Evolutionary conservation across 768 basidiomycete genomes (phyloP), one percentile per base, ranked within the genome.

Genomic region (Agrocybe pediades): DNA sequence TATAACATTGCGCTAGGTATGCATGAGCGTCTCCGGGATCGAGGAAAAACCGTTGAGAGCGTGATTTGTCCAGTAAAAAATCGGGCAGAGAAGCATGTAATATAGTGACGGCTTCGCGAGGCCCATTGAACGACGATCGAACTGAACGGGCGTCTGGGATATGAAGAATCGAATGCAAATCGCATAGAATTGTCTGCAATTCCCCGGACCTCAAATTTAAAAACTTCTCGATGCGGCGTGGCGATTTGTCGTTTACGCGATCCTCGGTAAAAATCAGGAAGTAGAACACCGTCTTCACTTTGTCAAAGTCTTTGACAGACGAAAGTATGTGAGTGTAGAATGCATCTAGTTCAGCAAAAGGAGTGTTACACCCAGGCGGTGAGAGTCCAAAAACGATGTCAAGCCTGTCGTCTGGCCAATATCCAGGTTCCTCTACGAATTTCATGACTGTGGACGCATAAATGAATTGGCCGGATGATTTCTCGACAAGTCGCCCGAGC

Each of bases 381-480:
- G 44, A 29, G 6, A 61, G 48, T 0, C 55, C 62, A 11, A 59
- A 52, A 41, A 63, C 41, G 23, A 52, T 44, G n/a, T 51, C 9
- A 2, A 61, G 50, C 24, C 59, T 55, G 23, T 61, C 57, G 17
- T 51, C 54, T 6, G 57, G 60, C 20, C 54, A 25, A 29, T 61
- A 50, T 24, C 55, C 53, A 6, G 41, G 51, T 3, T 51, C 56
- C 23, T 57, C 52, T n/a, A 64, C 54, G 26, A 59, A 64, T 20
- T 55, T 58, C 11, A 62, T 54, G 3, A 59, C 55, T 5, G 63
- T 64, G 5, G 63, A 54, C 1, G 57, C 57, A 40, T 64, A 64
- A 21, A 64, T 59, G 36, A 64, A 64, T 26, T 60, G 59, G 3
- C 61, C 61, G n/a, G 61, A 59, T 4, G 61, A 46, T 25, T 58